These are phyloP conservation scores for Arxiozyma telluris DNA, from an alignment of 1,139 yeast genomes.

Conservation along the genomic window DNA sequence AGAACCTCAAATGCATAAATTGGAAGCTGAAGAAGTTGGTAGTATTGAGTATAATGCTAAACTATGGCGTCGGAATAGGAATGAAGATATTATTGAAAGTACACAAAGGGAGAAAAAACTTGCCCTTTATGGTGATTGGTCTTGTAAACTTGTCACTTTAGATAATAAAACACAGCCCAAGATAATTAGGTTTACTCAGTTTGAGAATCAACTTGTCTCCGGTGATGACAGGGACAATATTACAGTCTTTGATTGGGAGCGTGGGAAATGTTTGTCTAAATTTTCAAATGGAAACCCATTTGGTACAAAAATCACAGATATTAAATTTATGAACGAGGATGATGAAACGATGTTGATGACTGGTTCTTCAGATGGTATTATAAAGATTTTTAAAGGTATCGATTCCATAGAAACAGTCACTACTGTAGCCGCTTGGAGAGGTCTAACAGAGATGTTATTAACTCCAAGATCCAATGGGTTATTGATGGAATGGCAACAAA, in stretches of 20 bases:
- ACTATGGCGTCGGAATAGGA: conserved; percentile 83
- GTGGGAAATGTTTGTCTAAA: conserved; percentile 45
- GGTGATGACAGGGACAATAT: conserved; percentile 81
- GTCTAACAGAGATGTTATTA: conserved; percentile 70
- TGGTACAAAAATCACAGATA: conserved; percentile 81
- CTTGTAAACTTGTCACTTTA: conserved; percentile 48
- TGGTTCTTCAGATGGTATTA: conserved; percentile 90
- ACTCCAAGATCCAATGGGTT: conserved; percentile 81
- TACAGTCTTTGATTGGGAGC: conserved; percentile 85
- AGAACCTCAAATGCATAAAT: conserved; percentile 88
- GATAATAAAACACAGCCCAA: conserved; percentile 77
- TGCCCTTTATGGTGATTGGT: conserved; percentile 85
- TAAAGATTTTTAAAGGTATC: conserved; percentile 74
- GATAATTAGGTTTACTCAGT: conserved; percentile 73
- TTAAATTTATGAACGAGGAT: conserved; percentile 83
- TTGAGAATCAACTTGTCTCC: conserved; percentile 74
- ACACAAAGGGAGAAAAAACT: conserved; percentile 85
- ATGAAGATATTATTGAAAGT: conserved; percentile 74
- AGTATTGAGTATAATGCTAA: conserved; percentile 76
- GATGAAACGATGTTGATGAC: conserved; percentile 76
- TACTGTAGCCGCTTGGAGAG: conserved; percentile 86
- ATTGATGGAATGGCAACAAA: conserved; percentile 94
- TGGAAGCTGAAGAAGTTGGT: conserved; percentile 89
- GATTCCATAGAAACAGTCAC: conserved; percentile 49
- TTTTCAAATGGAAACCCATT: conserved; percentile 81